These are phyloP conservation scores for Alnus rubra DNA, from an alignment of 306 rosid genomes.

Conservation along the genomic window DNA sequence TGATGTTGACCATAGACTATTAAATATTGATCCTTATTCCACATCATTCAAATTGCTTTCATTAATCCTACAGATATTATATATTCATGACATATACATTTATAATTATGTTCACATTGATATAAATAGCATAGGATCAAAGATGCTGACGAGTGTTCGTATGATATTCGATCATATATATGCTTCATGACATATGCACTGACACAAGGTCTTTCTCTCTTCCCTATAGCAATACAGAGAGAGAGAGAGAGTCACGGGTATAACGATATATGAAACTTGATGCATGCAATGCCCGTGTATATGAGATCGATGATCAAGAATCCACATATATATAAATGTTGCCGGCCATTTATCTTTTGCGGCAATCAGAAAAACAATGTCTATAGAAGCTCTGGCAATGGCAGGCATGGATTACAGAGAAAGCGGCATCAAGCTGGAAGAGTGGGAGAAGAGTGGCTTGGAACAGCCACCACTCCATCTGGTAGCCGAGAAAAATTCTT, in stretches of 20 bases:
- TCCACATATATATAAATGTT: background rate
- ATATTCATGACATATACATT: no score
- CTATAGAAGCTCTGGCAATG: slow-evolving; percentile 54
- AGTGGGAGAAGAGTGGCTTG: slow-evolving; percentile 26
- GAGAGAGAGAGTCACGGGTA: background rate
- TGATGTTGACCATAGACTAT: no score
- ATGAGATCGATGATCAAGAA: background rate
- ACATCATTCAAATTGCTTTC: no score
- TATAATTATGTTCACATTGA: no score
- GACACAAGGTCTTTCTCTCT: background rate
- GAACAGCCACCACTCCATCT: slow-evolving; percentile 22
- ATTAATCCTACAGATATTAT: no score
- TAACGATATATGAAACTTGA: background rate
- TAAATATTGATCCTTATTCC: no score
- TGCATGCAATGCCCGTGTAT: slow-evolving; percentile 36
- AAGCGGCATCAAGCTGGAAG: slow-evolving; percentile 17
- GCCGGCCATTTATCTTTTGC: background rate
- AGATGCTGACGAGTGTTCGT: background rate
- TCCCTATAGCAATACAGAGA: no score
- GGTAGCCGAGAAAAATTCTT: slow-evolving; percentile 5
- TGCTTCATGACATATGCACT: slow-evolving; percentile 14
- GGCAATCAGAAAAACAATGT: slow-evolving; percentile 15
- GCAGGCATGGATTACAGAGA: slow-evolving; percentile 42
- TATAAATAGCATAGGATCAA: no score
- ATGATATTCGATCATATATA: background rate